phyloP scores from a whole-genome alignment of 352 stramenopile genomes.

The Bremia lactucae region DNA sequence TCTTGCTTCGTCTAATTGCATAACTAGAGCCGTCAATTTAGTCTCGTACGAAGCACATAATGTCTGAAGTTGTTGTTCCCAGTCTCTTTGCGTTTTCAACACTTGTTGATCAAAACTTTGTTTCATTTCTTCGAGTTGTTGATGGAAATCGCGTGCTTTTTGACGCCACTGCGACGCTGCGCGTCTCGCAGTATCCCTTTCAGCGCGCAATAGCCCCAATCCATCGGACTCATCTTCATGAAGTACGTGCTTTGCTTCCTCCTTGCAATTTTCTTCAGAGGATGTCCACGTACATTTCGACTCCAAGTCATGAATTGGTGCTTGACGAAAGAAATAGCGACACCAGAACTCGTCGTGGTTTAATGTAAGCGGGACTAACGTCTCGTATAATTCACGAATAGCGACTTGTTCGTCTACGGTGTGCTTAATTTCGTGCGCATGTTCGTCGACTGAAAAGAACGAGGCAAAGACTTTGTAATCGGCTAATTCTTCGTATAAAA shows the following conservation, averaged over 20 bases:
- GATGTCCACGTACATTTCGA: constrained; percentile 14
- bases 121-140: constrained; percentile 32
- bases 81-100: constrained; percentile 28
- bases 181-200: constrained; percentile 28
- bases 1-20: constrained; percentile 66
- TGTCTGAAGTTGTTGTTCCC: constrained; percentile 47
- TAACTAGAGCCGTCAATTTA: constrained; percentile 58
- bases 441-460: constrained; percentile 48
- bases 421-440: constrained; percentile 64
- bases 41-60: constrained; percentile 63
- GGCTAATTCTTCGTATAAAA: constrained; percentile 72
- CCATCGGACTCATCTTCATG: constrained; percentile 24
- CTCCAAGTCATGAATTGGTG: constrained; percentile 32
- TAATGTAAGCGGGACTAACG: constrained; percentile 62
- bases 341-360: constrained; percentile 80
- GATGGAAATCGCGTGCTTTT: constrained; percentile 55
- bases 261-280: constrained; percentile 17
- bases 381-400: constrained; percentile 47
- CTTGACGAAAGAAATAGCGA: constrained; percentile 67
- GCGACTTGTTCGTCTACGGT: constrained; percentile 43
- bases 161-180: constrained; percentile 56
- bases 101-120: constrained; percentile 40
- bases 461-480: constrained; percentile 55
- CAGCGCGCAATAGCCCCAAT: constrained; percentile 29
- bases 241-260: constrained; percentile 13